Conservation (phyloP, 345 rosid species). For the Melaleuca alternifolia region DNA sequence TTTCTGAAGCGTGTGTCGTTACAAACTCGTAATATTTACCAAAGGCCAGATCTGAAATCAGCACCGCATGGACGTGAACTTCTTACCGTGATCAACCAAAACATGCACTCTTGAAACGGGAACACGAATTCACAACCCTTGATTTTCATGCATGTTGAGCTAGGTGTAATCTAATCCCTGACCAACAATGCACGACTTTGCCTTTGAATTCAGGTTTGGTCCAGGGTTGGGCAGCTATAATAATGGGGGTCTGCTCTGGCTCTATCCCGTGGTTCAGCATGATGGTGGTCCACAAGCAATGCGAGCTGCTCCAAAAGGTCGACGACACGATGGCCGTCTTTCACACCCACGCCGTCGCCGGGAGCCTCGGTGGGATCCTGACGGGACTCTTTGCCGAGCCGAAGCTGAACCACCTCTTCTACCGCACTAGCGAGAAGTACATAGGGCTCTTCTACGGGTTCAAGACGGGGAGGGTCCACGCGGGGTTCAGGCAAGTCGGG, state of each 20-base stretch:
- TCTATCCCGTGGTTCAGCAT: conserved; percentile 48
- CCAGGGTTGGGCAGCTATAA: conserved; percentile 44
- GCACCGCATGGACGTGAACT: neutral
- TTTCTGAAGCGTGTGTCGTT: neutral
- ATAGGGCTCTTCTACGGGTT: conserved; percentile 32
- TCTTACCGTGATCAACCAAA: neutral
- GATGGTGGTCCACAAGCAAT: conserved; percentile 41
- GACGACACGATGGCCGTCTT: conserved; percentile 46
- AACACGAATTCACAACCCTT: neutral
- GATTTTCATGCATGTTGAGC: neutral
- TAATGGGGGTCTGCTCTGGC: conserved; percentile 38
- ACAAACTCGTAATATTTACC: neutral
- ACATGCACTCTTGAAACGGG: neutral
- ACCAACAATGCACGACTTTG: neutral
- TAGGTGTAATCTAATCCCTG: neutral
- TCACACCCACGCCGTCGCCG: conserved; percentile 45
- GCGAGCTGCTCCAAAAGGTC: conserved; percentile 23
- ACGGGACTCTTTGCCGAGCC: conserved; percentile 33
- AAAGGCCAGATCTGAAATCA: neutral
- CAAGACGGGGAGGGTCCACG: neutral
- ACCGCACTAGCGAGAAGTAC: neutral
- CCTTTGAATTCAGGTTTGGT: conserved; percentile 20
- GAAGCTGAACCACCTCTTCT: conserved; percentile 17
- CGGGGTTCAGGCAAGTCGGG: conserved; percentile 27
- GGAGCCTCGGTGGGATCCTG: conserved; percentile 34